Base-by-base conservation (phyloP, 2,329 filamentous ascomycete species). In the Penicillium verrucosum region DNA sequence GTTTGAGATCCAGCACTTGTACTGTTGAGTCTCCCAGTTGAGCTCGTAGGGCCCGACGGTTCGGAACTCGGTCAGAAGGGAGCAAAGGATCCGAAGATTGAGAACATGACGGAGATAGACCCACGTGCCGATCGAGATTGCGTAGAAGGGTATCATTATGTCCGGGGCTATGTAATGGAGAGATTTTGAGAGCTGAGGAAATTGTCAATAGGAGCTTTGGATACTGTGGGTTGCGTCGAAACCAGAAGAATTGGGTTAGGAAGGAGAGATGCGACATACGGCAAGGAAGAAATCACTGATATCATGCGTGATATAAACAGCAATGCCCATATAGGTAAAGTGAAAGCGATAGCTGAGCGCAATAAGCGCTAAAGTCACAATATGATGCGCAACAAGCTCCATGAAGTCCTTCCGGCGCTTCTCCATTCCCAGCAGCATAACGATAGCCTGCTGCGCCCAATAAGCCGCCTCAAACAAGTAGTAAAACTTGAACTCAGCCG, bases 251-350 rank as follows among this genome's bases (percentile, higher is more conserved):
- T 11, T 23, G 14, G 25, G 9, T 23, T 21, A 27, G 7, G 2
- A 2, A 18, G 6, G 10, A 34, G 30, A 44, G 0, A 37, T 23
- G 42, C n/a, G 45, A 57, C 60, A 37, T 82, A 91, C 89, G 32
- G 92, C 92, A 42, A 96, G 82, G 82, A 96, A 96, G 77, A 96
- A 96, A 74, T 96, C 92, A 62, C 87, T 90, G 58, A 96, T 89
- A 72, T 96, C 92, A 76, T 95, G 90, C 11, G 92, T 96, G 56
- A 92, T 89, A 76, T 95, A 96, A 29, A 96, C 89, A 27, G 90
- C 89, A 54, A 96, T 77, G 11, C 92, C 92, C 71, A 96, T 94
- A 76, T 95, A 92, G 23, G 91, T 93, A 73, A 96, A 96, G 77
- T 96, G 92, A 78, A 96, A 96, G 60, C 90, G 85, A 78, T 96